Evolutionary conservation across 805 yeast genomes (phyloP).

Genomic region (Yarrowia deformans): DNA sequence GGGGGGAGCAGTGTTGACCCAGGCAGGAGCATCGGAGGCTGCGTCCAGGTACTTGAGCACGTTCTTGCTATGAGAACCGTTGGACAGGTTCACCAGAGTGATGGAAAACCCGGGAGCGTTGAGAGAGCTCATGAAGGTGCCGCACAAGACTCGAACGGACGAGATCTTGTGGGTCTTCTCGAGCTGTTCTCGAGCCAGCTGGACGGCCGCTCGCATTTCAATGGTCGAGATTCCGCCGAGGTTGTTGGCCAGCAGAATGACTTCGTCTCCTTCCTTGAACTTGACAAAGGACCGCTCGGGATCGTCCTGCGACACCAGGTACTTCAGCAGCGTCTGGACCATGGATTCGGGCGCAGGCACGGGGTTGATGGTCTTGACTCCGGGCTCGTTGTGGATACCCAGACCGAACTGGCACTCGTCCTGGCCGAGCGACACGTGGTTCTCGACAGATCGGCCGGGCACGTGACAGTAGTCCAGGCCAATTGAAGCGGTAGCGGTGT

Average conservation of each 20-base stretch:
- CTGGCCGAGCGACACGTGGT: slow-evolving; percentile 54
- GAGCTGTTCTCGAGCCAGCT: slow-evolving; percentile 62
- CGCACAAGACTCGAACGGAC: slow-evolving; percentile 76
- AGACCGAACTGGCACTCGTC: slow-evolving; percentile 87
- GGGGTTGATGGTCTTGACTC: slow-evolving; percentile 62
- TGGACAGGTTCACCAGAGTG: slow-evolving; percentile 75
- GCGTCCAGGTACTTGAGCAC: slow-evolving; percentile 68
- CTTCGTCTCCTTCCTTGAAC: slow-evolving; percentile 67
- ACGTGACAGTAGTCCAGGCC: slow-evolving; percentile 88
- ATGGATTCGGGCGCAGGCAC: slow-evolving; percentile 75
- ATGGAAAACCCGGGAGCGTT: slow-evolving; percentile 92
- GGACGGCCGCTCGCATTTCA: slow-evolving; percentile 76
- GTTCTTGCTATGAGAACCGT: slow-evolving; percentile 54
- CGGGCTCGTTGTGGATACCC: slow-evolving; percentile 97
- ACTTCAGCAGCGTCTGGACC: slow-evolving; percentile 60
- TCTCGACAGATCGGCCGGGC: slow-evolving; percentile 76
- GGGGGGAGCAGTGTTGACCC: slow-evolving; percentile 53
- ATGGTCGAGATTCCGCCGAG: slow-evolving; percentile 90
- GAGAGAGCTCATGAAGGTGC: slow-evolving; percentile 86
- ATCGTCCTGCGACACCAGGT: slow-evolving; percentile 78
- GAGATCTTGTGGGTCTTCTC: slow-evolving; percentile 59
- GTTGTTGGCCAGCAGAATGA: slow-evolving; percentile 77
- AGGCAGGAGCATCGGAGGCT: slow-evolving; percentile 81
- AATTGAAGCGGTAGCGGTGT: slow-evolving; percentile 85
- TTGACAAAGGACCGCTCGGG: slow-evolving; percentile 64